A percentile compares a stretch with the other conserved stretches of the same genome.
Conservation (phyloP, 352 stramenopile genomes). For the Pilasporangium apinafurcum region DNA sequence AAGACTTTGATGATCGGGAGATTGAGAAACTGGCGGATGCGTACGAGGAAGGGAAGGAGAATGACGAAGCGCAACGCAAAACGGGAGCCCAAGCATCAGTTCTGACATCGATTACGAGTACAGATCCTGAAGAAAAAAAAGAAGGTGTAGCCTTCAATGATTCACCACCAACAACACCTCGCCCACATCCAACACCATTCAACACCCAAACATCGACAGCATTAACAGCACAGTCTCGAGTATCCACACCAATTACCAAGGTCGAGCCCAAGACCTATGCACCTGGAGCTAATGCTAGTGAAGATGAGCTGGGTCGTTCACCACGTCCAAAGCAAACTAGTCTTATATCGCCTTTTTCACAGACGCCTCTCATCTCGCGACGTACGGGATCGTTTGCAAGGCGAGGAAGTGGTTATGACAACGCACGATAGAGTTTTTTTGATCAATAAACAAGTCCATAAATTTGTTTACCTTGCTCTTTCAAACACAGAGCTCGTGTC, state of each 20-base stretch:
- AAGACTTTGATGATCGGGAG: slow-evolving; percentile 31
- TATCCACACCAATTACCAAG: slow-evolving; percentile 8
- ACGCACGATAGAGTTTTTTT: slow-evolving; percentile 31
- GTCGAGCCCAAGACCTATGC: too few species aligned
- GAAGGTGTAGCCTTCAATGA: too few species aligned
- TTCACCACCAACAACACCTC: too few species aligned
- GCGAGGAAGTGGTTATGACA: slow-evolving; percentile 46
- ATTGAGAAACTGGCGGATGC: slow-evolving; percentile 54
- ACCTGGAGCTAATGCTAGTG: too few species aligned
- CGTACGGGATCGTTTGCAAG: slow-evolving; percentile 16
- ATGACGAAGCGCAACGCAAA: not conserved
- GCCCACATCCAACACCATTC: not conserved
- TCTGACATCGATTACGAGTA: not conserved
- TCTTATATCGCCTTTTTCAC: slow-evolving; percentile 70
- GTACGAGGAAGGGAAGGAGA: slow-evolving; percentile 32
- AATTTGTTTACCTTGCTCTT: slow-evolving; percentile 2
- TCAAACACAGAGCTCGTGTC: too few species aligned
- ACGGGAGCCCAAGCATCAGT: not conserved
- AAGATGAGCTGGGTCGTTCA: slow-evolving; percentile 20
- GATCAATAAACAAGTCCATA: not conserved
- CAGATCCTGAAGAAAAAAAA: not conserved
- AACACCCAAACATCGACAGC: not conserved
- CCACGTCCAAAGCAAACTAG: slow-evolving; percentile 24
- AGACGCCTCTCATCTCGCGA: slow-evolving; percentile 51
- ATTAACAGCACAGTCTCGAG: slow-evolving; percentile 4